Conservation (phyloP, 2,329 filamentous ascomycete genomes). For the Colletotrichum ledebouriae region DNA sequence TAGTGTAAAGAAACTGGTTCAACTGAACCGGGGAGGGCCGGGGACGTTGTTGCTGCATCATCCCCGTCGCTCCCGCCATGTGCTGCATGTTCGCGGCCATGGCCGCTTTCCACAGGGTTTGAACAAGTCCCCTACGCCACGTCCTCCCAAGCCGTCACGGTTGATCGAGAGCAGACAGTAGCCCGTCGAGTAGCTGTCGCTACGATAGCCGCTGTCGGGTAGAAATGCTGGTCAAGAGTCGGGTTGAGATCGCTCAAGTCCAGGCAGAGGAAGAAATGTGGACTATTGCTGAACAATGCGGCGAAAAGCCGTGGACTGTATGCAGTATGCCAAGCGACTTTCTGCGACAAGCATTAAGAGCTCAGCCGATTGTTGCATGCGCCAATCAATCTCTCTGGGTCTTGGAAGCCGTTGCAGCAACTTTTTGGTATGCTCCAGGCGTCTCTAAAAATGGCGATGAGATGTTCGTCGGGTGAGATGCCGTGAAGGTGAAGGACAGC, state of each 20-base stretch:
- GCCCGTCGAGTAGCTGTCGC: conserved; percentile 26
- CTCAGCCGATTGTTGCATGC: conserved; percentile 3
- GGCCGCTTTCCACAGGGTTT: conserved; percentile 54
- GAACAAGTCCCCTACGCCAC: conserved; percentile 33
- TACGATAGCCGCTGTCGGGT: conserved; percentile 20
- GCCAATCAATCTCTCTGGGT: conserved; percentile 14
- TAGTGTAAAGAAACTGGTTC: conserved; percentile 57
- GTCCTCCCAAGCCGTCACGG: conserved; percentile 13
- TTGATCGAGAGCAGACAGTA: conserved; percentile 28
- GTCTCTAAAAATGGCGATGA: neutral
- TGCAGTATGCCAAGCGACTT: conserved; percentile 51
- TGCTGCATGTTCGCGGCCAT: conserved; percentile 74
- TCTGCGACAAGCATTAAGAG: conserved; percentile 51
- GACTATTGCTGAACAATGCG: conserved; percentile 41
- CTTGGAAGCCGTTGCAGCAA: neutral
- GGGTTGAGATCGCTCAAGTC: neutral
- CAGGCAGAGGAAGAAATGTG: conserved; percentile 7
- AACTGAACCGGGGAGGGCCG: conserved; percentile 52
- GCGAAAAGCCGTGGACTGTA: conserved; percentile 44
- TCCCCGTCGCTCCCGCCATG: conserved; percentile 63
- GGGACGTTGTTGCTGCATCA: conserved; percentile 58
- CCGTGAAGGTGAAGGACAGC: neutral
- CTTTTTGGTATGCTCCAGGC: neutral
- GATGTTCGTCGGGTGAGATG: neutral
- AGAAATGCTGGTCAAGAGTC: neutral